phyloP scores from a whole-genome alignment of 2,329 filamentous ascomycete genomes.

The Neurospora sp. region DNA sequence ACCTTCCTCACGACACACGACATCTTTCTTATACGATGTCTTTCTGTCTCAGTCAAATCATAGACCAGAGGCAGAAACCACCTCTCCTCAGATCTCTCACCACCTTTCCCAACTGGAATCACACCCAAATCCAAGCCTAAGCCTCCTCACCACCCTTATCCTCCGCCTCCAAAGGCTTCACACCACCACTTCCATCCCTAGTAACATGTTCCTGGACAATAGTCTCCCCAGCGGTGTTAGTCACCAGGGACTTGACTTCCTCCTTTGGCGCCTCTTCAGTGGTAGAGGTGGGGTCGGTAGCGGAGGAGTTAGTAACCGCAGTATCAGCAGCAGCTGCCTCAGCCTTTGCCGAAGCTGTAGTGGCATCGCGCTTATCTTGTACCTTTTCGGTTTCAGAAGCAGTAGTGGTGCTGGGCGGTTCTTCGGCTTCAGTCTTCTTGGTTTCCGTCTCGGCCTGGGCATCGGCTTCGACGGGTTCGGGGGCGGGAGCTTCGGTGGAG shows the following conservation, averaged over 20 bases:
- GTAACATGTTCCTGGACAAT: slow-evolving; percentile 29
- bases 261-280: slow-evolving; percentile 2
- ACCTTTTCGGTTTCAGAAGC: slow-evolving; percentile 1
- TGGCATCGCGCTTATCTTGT: slow-evolving; percentile 7
- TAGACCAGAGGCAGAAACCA: no score
- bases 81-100: no score
- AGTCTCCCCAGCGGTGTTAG: slow-evolving; percentile 34
- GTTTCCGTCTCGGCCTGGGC: background rate
- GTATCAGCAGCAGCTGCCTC: background rate
- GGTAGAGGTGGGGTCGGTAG: background rate
- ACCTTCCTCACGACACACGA: no score
- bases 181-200: slow-evolving; percentile 15
- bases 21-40: background rate
- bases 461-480: background rate
- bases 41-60: background rate
- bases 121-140: background rate
- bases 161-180: background rate
- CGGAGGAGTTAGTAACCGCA: background rate
- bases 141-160: background rate
- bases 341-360: background rate
- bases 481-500: background rate
- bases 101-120: background rate
- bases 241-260: slow-evolving; percentile 26
- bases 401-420: background rate
- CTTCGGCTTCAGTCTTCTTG: background rate